Conservation (phyloP, 345 rosid genomes). For the Linum usitatissimum region DNA sequence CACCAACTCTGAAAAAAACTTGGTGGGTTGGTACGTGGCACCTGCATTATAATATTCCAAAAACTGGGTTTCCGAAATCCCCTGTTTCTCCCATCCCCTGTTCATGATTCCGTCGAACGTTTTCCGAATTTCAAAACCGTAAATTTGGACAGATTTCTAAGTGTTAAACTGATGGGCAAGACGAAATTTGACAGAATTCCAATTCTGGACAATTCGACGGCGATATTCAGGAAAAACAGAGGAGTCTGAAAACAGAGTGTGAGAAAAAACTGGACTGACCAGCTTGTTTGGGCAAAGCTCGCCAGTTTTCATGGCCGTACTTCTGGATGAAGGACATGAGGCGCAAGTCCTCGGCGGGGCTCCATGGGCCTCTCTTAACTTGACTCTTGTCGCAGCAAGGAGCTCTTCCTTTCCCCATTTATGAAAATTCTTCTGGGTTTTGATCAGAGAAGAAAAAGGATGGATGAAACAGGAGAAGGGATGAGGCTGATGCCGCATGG, state of each 20-base stretch:
- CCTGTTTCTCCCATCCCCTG: no score
- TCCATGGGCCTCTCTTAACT: constrained; percentile 97
- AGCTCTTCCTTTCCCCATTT: constrained; percentile 79
- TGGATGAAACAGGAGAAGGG: not conserved
- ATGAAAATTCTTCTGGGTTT: not conserved
- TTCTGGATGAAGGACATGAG: constrained; percentile 71
- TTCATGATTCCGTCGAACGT: no score
- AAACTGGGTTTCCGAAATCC: no score
- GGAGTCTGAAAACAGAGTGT: constrained; percentile 5
- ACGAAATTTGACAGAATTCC: not conserved
- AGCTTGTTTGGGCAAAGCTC: constrained; percentile 84
- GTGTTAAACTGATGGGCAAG: no score
- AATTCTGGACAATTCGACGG: not conserved
- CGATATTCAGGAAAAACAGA: no score
- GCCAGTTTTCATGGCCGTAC: constrained; percentile 87
- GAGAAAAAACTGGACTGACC: constrained; percentile 26
- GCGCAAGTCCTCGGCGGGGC: constrained; percentile 69
- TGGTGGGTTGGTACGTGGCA: no score
- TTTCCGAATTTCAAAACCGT: no score
- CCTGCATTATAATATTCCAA: not conserved
- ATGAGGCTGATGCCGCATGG: not conserved
- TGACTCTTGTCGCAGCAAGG: constrained; percentile 80
- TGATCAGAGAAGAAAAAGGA: not conserved
- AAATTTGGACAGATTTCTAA: no score
- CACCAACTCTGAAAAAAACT: no score